A percentile compares a stretch with the other conserved stretches of the same genome.
These are phyloP conservation scores for Saturnispora sekii DNA, from an alignment of 805 yeast species.

Conservation along the genomic window DNA sequence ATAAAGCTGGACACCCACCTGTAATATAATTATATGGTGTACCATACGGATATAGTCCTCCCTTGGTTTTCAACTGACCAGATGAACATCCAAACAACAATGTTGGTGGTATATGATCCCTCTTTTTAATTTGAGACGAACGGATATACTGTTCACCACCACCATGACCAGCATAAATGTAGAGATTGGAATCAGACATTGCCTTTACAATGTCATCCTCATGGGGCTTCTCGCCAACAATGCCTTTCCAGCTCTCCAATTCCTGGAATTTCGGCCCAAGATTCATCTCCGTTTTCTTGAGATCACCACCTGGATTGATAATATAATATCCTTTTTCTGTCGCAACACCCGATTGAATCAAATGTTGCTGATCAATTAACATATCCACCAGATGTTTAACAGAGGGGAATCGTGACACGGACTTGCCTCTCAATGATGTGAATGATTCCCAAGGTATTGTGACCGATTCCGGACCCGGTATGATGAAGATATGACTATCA, in stretches of 20 bases:
- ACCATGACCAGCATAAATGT: conserved; percentile 88
- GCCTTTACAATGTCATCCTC: conserved; percentile 41
- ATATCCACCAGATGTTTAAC: conserved; percentile 33
- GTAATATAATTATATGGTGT: conserved; percentile 64
- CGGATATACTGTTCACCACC: conserved; percentile 84
- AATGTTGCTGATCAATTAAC: conserved; percentile 18
- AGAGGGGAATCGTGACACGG: conserved; percentile 75
- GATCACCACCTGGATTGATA: conserved; percentile 77
- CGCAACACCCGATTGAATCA: conserved; percentile 15
- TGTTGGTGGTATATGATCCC: conserved; percentile 41
- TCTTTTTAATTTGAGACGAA: conserved; percentile 40
- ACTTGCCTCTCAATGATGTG: conserved; percentile 38
- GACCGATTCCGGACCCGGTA: conserved; percentile 60
- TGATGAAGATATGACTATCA: conserved; percentile 51
- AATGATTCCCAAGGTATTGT: conserved; percentile 87
- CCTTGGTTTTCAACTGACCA: conserved; percentile 50
- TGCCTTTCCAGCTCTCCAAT: conserved; percentile 41
- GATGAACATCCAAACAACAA: conserved; percentile 88
- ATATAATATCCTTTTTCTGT: conserved; percentile 44
- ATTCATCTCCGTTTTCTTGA: conserved; percentile 51
- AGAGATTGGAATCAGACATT: conserved; percentile 37
- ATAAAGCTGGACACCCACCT: conserved; percentile 74
- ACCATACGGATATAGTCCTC: conserved; percentile 63
- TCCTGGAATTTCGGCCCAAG: conserved; percentile 37
- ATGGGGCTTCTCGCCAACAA: conserved; percentile 44